Evolutionary conservation across 1,139 yeast species (phyloP).

Genomic region (Nadsonia starkeyi-henricii): DNA sequence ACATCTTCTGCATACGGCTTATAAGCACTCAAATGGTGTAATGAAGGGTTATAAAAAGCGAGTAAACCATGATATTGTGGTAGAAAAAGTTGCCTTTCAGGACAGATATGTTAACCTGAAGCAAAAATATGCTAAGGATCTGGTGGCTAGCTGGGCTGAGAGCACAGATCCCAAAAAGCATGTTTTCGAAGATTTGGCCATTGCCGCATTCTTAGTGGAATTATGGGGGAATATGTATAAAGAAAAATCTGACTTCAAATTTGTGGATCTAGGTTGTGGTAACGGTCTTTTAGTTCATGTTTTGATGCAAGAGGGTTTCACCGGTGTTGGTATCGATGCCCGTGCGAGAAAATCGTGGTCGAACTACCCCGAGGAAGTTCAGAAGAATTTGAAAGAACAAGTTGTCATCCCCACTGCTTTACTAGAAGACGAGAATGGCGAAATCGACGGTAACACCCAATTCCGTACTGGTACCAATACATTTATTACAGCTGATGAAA

Average conservation of each 20-base stretch:
- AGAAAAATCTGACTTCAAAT: constrained; percentile 40
- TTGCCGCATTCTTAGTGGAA: constrained; percentile 89
- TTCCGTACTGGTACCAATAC: constrained; percentile 1
- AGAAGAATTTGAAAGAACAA: constrained; percentile 49
- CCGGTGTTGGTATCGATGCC: constrained; percentile 82
- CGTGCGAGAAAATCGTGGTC: constrained; percentile 82
- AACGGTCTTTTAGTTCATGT: constrained; percentile 78
- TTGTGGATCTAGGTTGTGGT: constrained; percentile 91
- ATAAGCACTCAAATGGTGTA: constrained; percentile 72
- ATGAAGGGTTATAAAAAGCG: constrained; percentile 76
- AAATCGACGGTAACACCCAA: constrained; percentile 15
- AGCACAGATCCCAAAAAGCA: constrained; percentile 91
- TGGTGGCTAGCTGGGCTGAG: constrained; percentile 84
- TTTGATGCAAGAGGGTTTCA: constrained; percentile 62
- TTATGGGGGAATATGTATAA: constrained; percentile 56
- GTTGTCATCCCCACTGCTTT: constrained; percentile 64
- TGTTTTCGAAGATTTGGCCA: constrained; percentile 91
- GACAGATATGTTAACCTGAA: constrained; percentile 68
- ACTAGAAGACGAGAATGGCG: constrained; percentile 47
- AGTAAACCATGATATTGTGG: constrained; percentile 78
- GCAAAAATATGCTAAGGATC: constrained; percentile 59
- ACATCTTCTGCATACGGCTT: constrained; percentile 63
- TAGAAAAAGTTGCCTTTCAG: constrained; percentile 71
- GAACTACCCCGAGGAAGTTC: constrained; percentile 50
- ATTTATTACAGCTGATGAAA: constrained; percentile 19